Percentiles rank a stretch among this genome's conserved stretches.
Conservation (phyloP, 75 land plant genomes). For the Isoetes taiwanensis region DNA sequence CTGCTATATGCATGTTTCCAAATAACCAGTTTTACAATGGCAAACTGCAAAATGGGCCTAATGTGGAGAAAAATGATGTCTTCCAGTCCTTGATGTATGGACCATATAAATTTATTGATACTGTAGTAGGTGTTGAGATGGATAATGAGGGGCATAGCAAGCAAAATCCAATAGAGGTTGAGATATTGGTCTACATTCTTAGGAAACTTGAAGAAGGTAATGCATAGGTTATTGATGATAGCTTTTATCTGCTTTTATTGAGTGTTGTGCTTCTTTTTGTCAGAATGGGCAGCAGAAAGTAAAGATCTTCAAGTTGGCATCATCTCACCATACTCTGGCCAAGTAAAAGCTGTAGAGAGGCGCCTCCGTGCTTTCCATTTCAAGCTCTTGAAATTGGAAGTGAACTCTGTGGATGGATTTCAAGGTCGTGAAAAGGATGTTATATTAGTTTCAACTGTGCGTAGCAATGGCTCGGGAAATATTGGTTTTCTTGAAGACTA, state of each 20-base stretch:
- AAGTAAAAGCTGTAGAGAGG: conserved; percentile 38
- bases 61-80: too few species aligned
- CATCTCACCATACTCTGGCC: conserved; percentile 58
- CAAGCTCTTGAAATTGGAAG: conserved; percentile 28
- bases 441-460: conserved; percentile 63
- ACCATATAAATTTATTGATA: conserved; percentile 54
- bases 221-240: too few species aligned
- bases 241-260: not conserved
- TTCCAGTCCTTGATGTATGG: too few species aligned
- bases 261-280: too few species aligned
- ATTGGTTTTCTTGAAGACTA: conserved; percentile 47
- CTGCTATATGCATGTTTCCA: conserved; percentile 58
- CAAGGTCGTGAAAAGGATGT: conserved; percentile 79
- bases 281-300: conserved; percentile 6
- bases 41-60: conserved; percentile 35
- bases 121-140: conserved; percentile 34
- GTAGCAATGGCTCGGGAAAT: conserved; percentile 32
- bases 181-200: conserved; percentile 27
- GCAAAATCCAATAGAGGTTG: conserved; percentile 55
- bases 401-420: conserved; percentile 73
- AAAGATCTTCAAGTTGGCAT: conserved; percentile 54
- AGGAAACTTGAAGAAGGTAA: conserved; percentile 26
- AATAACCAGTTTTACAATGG: conserved; percentile 43
- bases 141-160: conserved; percentile 26
- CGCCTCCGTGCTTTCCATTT: too few species aligned